These are phyloP conservation scores for Cryphonectria japonica DNA, from an alignment of 2,329 filamentous ascomycete genomes.

Conservation along the genomic window DNA sequence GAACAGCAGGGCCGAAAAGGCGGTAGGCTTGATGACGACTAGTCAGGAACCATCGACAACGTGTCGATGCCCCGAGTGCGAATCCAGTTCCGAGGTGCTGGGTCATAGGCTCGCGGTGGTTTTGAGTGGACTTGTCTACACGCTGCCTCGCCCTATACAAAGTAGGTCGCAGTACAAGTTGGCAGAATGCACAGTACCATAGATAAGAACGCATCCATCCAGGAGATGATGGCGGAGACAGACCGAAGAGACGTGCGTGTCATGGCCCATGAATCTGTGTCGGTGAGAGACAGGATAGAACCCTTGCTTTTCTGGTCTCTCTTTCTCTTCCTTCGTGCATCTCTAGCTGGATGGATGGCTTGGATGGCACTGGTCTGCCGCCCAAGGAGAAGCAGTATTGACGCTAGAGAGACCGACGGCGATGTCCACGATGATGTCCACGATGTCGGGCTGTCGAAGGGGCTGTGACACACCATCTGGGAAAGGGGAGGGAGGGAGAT, in stretches of 20 bases:
- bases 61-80: slow-evolving; percentile 15
- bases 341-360: neutral
- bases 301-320: neutral
- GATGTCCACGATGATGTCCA: slow-evolving; percentile 18
- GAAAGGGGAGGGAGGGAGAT: slow-evolving; percentile 3
- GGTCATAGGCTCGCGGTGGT: slow-evolving; percentile 3
- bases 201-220: neutral
- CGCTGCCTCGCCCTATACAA: neutral
- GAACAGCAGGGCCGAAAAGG: slow-evolving; percentile 8
- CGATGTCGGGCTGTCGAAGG: neutral
- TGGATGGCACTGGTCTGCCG: neutral
- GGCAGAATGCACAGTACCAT: neutral
- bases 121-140: neutral
- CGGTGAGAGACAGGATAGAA: slow-evolving; percentile 5
- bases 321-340: too few species aligned
- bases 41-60: slow-evolving; percentile 23
- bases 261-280: neutral
- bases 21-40: slow-evolving; percentile 16
- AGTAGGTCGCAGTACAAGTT: neutral
- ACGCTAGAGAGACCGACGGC: slow-evolving; percentile 8
- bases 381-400: neutral
- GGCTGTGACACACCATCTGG: neutral
- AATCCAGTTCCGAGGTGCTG: slow-evolving; percentile 14
- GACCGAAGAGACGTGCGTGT: slow-evolving; percentile 5
- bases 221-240: neutral